Evolutionary conservation across 2,329 filamentous ascomycete genomes (phyloP), one percentile per base, ranked within the genome.

Genomic region (Sporothrix protearum): DNA sequence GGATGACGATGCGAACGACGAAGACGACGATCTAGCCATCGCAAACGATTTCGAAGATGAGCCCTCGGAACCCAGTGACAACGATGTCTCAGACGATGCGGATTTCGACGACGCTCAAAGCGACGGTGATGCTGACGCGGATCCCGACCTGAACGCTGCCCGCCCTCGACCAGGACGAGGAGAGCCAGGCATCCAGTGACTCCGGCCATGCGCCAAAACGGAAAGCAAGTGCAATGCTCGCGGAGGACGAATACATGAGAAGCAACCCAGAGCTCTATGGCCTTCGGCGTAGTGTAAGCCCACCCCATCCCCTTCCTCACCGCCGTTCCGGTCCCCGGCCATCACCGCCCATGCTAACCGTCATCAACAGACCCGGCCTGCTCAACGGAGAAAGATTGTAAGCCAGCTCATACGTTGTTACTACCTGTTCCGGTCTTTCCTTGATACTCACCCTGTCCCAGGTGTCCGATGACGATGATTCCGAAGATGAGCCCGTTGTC

Each of bases 261-360:
- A 92, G 93, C 78, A 97, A 99, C 78, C 96, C 96, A 59, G 94
- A 97, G 82, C 85, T 99, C 9, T 99, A 98, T 83, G 96, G 96
- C 64, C 85, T 99, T 76, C 89, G 96, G 76, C 89, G 96, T 83
- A 99, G 96, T 84, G 94, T 96, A 90, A 74, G 91, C 68, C 66
- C 39, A 68, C 33, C 53, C 64, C 74, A 66, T 71, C 36, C 42
- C 53, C 67, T 75, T 68, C 71, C 42, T 59, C 70, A 39, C 45
- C 33, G 67, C 69, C 67, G 71, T 66, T 71, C 74, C 14, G 14
- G 3, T 14, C 14, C 45, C 16, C 59, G 14, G 4, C 22, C 45
- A 5, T 19, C n/a, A 0, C 39, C 25, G 14, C 36, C 25, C 19
- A 71, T 76, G 76, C 80, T 83, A 75, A 83, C 80, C 75, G 69